Evolutionary conservation across 352 stramenopile genomes (phyloP), one percentile per base, ranked within the genome.

Genomic region (Lagenidium giganteum): DNA sequence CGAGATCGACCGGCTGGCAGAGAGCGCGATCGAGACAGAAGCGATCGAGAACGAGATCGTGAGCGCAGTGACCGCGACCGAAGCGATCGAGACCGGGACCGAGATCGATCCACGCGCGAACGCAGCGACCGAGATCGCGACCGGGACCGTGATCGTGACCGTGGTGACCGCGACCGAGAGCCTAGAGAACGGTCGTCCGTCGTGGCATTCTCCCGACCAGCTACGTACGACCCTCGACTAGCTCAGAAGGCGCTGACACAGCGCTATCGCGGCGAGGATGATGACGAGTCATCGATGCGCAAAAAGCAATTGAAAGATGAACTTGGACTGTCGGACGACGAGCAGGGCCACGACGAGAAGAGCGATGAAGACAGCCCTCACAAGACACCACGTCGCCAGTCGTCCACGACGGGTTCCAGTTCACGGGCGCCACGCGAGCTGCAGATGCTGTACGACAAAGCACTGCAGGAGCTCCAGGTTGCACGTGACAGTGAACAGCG

Each of bases 171-270:
- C 5, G 60, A 77, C 11, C 55, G 61, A 40, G 51, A 73, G 18
- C 47, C 24, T 7, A 16, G 44, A 3, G 28, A 51, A 26, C 11
- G 40, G 47, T 20, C 31, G 27, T 27, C 29, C 27, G 70, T 27
- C 25, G 66, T 83, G 14, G 67, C 73, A 5, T 92, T 93, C 46
- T 92, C 79, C n/a, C 72, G 82, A 3, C 79, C 77, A 18, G 76
- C 77, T 18, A 92, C 79, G 42, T 94, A 94, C 49, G 81, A 91
- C 25, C 77, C 75, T n/a, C 63, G 64, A 0, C 64, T 92, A 13
- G 77, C 74, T 2, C 75, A 86, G 40, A 62, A 72, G 32, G 75
- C 74, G 1, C 67, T 86, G 20, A 47, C 48, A 32, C 47, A 56
- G 9, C 54, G 50, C 9, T 45, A 55, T 28, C 51, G 53, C 27